Base-by-base conservation (phyloP, 1,139 yeast species). In the Protomyces inundatus region DNA sequence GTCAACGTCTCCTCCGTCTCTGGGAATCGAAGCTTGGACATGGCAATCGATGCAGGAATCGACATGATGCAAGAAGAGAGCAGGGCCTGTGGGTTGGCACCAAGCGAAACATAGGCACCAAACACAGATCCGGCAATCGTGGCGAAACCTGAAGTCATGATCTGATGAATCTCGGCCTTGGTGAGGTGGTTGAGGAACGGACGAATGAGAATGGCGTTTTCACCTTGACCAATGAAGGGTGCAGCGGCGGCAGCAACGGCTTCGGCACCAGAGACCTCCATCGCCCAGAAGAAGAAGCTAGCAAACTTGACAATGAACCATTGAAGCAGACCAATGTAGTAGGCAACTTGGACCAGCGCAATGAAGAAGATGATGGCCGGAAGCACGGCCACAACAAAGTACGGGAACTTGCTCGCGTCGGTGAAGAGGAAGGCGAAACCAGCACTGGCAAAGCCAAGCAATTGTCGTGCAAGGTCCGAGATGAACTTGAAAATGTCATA, bases 21-120 rank as follows among this genome's bases (percentile, higher is more conserved):
- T 14, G 88, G 88, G 69, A 76, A 78, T 73, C 88, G 79, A 69
- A 84, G 77, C 72, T 84, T 84, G 16, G 88, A 83, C 34, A 84
- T 82, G 7, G 87, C 86, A 67, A 84, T 76, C 7, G 87, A 82
- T 37, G 86, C 86, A 5, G 88, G 88, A 71, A 84, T 84, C 1
- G 87, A 84, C 88, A 84, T 84, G 66, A 84, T 86, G 78, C 88
- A 84, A 35, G 87, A 82, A 30, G 86, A 81, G 34, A 84, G 83
- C 70, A 84, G 77, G 6, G 87, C 87, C 71, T 84, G 86, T 1
- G 88, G 80, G 69, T 82, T 83, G 69, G 84, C 79, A 54, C 88
- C 88, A 72, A 84, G 78, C 3, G 85, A 84, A 69, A 84, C 84
- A 71, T 84, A 84, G 9, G 87, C 82, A 9, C 83, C 87, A 68